Conservation (phyloP, 306 rosid genomes). For the Malus sylvestris region DNA sequence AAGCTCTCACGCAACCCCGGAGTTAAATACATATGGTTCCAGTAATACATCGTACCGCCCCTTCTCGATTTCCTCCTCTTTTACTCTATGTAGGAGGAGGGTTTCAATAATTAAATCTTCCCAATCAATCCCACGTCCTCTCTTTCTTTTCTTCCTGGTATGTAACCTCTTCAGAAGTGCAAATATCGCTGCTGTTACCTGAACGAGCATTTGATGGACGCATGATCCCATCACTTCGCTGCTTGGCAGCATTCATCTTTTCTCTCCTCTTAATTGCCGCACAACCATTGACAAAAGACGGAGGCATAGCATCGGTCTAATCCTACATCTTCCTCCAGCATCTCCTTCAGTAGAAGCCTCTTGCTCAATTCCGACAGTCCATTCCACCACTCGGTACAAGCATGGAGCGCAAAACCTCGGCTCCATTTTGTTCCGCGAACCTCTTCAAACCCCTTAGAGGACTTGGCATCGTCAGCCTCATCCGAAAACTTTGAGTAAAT, state of each 20-base stretch:
- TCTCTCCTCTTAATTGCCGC: slow-evolving; percentile 37
- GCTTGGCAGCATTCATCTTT: slow-evolving; percentile 58
- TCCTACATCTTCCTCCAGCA: slow-evolving; percentile 68
- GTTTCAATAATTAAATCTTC: slow-evolving; percentile 82
- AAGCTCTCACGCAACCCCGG: slow-evolving; percentile 25
- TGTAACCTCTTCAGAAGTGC: background rate
- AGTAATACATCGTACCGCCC: slow-evolving; percentile 67
- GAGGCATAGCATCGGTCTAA: slow-evolving; percentile 50
- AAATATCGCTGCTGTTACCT: background rate
- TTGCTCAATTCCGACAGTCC: slow-evolving; percentile 70
- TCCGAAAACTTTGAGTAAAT: slow-evolving; percentile 34
- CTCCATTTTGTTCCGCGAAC: slow-evolving; percentile 18
- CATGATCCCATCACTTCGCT: slow-evolving; percentile 45
- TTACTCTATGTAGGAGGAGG: slow-evolving; percentile 66
- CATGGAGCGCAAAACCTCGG: slow-evolving; percentile 17
- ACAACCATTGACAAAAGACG: slow-evolving; percentile 50
- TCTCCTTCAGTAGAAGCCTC: slow-evolving; percentile 48
- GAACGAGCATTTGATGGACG: slow-evolving; percentile 26
- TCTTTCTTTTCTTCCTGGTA: slow-evolving; percentile 38
- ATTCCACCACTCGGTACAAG: slow-evolving; percentile 66
- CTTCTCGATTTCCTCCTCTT: slow-evolving; percentile 71
- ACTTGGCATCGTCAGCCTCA: slow-evolving; percentile 14
- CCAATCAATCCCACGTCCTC: slow-evolving; percentile 45
- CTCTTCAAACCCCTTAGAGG: slow-evolving; percentile 16
- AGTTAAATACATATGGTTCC: slow-evolving; percentile 55